A percentile compares a stretch with the other conserved stretches of the same genome.
These are phyloP conservation scores for Boletus rubroflammeus DNA, from an alignment of 768 basidiomycete species.

Conservation along the genomic window DNA sequence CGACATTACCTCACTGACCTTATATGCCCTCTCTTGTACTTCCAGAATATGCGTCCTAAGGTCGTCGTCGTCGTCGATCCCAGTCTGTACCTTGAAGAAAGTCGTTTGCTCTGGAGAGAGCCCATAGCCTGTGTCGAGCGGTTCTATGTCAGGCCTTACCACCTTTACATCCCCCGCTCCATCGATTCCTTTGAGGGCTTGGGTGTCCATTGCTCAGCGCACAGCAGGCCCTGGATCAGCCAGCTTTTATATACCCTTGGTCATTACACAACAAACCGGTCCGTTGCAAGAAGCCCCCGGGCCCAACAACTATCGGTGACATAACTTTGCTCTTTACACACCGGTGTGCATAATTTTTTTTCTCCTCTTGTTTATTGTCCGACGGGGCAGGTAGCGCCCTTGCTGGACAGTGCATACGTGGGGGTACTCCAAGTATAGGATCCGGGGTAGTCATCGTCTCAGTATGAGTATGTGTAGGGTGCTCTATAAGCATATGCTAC, in stretches of 20 bases:
- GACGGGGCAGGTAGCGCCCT: too few relatives aligned
- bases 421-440: too few relatives aligned
- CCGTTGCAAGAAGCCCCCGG: too few relatives aligned
- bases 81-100: constrained; percentile 30
- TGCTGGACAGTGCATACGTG: too few relatives aligned
- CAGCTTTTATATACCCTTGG: not conserved
- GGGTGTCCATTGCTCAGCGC: not conserved
- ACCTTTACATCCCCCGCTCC: constrained; percentile 10
- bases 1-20: constrained; percentile 12
- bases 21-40: constrained; percentile 30
- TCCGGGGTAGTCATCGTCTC: too few relatives aligned
- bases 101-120: constrained; percentile 16
- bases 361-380: too few relatives aligned
- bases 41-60: constrained; percentile 30
- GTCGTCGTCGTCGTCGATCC: constrained; percentile 26
- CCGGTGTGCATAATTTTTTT: too few relatives aligned
- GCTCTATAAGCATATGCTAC: too few relatives aligned
- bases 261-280: not conserved
- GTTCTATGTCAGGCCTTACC: not conserved
- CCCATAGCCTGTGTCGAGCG: not conserved
- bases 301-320: not conserved
- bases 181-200: not conserved
- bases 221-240: too few relatives aligned
- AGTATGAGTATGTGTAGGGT: too few relatives aligned
- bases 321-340: too few relatives aligned